Evolutionary conservation across 805 yeast species (phyloP), one percentile per base, ranked within the genome.

Genomic region (Candida odintsovae): DNA sequence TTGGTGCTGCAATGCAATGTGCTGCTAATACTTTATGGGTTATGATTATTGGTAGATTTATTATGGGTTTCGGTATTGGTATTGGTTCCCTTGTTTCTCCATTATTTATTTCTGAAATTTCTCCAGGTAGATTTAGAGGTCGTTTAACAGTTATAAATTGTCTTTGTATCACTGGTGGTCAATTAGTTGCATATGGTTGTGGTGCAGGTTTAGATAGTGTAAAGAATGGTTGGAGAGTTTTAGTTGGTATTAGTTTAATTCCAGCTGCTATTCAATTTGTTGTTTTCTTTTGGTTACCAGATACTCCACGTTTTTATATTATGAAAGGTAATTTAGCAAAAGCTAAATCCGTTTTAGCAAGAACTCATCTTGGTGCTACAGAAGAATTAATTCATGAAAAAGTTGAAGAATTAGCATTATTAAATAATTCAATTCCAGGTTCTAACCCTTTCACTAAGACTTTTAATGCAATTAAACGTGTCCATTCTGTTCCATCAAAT

Each of bases 41-140:
- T 40, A 92, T 92, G 98, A 83, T 88, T 52, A 82, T 70, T 13
- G 99, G 98, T 39, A 77, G 98, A 63, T 83, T 94, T 54, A 72
- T 92, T 41, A 86, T 94, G 84, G 99, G 99, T 16, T 86, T 87
- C 66, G 98, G 97, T 57, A 97, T 92, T 23, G 99, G 99, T 55
- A 77, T 87, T 46, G 98, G 97, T 1, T 90, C 97, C 3, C 71
- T 92, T 45, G 84, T 89, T 46, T 89, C 98, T n/a, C 99, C 99
- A 1, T 72, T 92, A 47, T 90, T 90, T 73, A 86, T 92, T 51
- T 75, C 89, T 46, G 99, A 92, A 66, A 77, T 90, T 63, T 96
- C 97, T 3, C 98, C 99, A 25, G 78, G 94, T 15, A 79, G 82
- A 64, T 88, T 87, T 63, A 78, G 99, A 63, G 98, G 98, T 46